Conservation (phyloP, 331 rosid species). For the Malus hybrid region DNA sequence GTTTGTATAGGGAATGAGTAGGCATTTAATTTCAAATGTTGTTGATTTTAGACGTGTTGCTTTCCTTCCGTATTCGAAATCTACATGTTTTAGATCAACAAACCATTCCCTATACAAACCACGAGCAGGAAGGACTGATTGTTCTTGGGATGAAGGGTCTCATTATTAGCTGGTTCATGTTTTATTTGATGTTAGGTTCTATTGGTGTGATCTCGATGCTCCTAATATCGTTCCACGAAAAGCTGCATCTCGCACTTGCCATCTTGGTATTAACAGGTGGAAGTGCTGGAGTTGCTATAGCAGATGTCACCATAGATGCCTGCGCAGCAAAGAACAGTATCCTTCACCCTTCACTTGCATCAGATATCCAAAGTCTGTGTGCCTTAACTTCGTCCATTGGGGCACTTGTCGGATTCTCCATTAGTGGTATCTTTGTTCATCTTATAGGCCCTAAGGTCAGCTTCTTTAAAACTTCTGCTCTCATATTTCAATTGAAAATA, state of each 20-base stretch:
- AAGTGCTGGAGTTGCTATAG: slow-evolving; percentile 87
- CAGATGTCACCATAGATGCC: slow-evolving; percentile 90
- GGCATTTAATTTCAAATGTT: too few species aligned
- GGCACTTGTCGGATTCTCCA: slow-evolving; percentile 68
- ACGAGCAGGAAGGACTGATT: too few species aligned
- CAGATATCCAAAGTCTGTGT: slow-evolving; percentile 94
- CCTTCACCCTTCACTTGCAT: slow-evolving; percentile 62
- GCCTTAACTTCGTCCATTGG: slow-evolving; percentile 83
- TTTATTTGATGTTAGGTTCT: slow-evolving; percentile 32
- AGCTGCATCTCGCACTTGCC: slow-evolving; percentile 71
- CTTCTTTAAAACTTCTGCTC: slow-evolving; percentile 1
- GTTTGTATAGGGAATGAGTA: too few species aligned
- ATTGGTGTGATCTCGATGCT: slow-evolving; percentile 66
- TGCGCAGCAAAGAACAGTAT: slow-evolving; percentile 92
- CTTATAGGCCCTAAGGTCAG: slow-evolving; percentile 85
- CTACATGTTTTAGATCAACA: too few species aligned
- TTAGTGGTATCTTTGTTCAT: slow-evolving; percentile 86
- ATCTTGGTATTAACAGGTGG: slow-evolving; percentile 59
- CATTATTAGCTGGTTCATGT: too few species aligned
- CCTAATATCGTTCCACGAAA: slow-evolving; percentile 48
- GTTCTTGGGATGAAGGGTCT: background rate
- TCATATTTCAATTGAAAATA: slow-evolving; percentile 1
- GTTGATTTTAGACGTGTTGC: too few species aligned
- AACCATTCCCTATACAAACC: too few species aligned
- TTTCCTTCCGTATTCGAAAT: too few species aligned